phyloP scores from a whole-genome alignment of 2,329 filamentous ascomycete species.

The Aschersonia sp. region DNA sequence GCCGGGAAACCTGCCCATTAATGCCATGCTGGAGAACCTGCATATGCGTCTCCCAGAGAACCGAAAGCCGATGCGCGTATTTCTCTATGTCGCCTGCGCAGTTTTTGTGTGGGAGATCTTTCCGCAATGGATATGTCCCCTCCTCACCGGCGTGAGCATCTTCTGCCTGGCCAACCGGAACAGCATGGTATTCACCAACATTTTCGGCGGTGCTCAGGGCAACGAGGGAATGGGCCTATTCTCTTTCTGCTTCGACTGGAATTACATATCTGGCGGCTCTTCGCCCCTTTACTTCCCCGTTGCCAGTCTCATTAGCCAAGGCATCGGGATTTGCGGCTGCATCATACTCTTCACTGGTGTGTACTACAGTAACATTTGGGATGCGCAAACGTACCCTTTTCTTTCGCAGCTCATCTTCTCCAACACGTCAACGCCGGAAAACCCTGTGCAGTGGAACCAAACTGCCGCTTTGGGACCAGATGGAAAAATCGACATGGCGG shows the following conservation, averaged over 20 bases:
- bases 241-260: constrained; percentile 24
- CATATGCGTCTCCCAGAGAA: constrained; percentile 16
- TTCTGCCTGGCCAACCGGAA: constrained; percentile 30
- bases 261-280: constrained; percentile 21
- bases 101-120: constrained; percentile 33
- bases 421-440: constrained; percentile 17
- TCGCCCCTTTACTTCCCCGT: constrained; percentile 22
- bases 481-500: constrained; percentile 11
- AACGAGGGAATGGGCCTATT: constrained; percentile 24
- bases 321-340: constrained; percentile 21
- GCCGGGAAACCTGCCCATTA: constrained; percentile 21
- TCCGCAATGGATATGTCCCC: constrained; percentile 29
- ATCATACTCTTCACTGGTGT: constrained; percentile 21
- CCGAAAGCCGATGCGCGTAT: constrained; percentile 23
- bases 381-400: constrained; percentile 7
- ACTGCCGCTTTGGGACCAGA: constrained; percentile 21
- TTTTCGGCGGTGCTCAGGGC: constrained; percentile 31
- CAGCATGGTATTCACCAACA: constrained; percentile 25
- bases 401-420: constrained; percentile 23
- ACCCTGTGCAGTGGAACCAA: constrained; percentile 25
- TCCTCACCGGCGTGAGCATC: constrained; percentile 19
- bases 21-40: constrained; percentile 14
- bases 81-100: constrained; percentile 21
- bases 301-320: constrained; percentile 21
- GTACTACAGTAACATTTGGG: constrained; percentile 9